Percentiles rank a stretch among this genome's conserved stretches.
phyloP scores from a whole-genome alignment of 208 protist species.

The Acanthamoeba culbertsoni region DNA sequence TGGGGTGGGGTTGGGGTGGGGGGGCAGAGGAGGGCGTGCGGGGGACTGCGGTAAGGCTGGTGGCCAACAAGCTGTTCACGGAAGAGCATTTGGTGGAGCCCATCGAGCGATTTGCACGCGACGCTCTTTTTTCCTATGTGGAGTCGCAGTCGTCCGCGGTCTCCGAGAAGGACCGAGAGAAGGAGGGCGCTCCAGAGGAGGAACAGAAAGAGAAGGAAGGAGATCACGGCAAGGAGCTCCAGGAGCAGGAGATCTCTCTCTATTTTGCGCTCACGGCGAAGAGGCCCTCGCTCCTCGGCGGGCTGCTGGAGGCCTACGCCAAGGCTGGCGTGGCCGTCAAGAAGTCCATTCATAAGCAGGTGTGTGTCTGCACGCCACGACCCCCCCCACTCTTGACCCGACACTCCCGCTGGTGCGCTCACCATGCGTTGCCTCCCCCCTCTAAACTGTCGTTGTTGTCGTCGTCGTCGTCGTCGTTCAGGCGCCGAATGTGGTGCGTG shows the following conservation, averaged over 20 bases:
- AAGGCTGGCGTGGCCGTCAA: background rate
- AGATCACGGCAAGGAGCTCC: background rate
- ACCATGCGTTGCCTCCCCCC: too few species aligned
- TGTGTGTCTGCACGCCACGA: background rate
- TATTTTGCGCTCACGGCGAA: background rate
- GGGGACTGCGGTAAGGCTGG: background rate
- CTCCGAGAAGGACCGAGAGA: background rate
- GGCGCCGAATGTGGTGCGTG: background rate
- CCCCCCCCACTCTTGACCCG: too few species aligned
- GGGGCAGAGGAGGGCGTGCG: background rate
- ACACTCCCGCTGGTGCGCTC: too few species aligned
- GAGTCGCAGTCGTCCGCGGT: background rate
- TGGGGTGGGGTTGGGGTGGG: too few species aligned
- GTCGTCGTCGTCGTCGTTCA: background rate
- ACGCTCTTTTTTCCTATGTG: background rate
- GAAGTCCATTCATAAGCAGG: background rate
- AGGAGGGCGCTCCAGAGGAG: background rate
- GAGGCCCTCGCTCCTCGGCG: background rate
- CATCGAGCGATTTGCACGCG: conserved; percentile 2
- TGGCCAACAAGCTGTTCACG: background rate
- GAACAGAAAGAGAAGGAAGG: background rate
- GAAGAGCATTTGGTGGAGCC: background rate
- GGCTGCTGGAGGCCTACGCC: background rate
- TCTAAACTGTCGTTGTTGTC: too few species aligned
- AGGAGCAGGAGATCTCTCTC: background rate